These are phyloP conservation scores for Brachypodium distachyon DNA, from an alignment of 202 grass and related monocot genomes.

Conservation along the genomic window DNA sequence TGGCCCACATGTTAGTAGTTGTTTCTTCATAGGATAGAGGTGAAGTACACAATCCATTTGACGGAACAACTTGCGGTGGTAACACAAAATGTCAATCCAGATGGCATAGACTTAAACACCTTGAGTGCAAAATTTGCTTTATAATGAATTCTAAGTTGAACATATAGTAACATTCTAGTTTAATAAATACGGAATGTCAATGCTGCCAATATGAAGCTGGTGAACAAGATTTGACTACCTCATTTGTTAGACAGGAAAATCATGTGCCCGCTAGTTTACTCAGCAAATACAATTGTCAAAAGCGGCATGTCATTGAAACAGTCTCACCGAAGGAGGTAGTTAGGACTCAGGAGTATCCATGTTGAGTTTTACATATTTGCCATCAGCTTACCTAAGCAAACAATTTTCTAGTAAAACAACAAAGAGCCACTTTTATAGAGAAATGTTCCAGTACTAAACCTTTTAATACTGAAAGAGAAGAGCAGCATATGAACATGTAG, in stretches of 20 bases:
- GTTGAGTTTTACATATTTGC: neutral
- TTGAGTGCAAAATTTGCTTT: neutral
- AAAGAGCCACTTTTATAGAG: neutral
- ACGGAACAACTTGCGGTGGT: neutral
- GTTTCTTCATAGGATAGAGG: neutral
- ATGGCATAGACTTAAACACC: neutral
- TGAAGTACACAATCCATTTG: neutral
- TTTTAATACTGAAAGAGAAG: neutral
- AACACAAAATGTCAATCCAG: neutral
- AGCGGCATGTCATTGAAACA: neutral
- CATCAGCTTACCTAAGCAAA: neutral
- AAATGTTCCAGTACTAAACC: neutral
- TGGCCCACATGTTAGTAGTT: neutral
- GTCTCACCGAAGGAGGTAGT: neutral
- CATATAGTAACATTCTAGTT: neutral
- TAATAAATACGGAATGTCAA: neutral
- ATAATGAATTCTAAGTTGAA: neutral
- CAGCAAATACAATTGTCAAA: neutral
- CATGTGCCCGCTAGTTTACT: neutral
- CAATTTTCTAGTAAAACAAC: neutral
- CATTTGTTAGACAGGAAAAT: slow-evolving; percentile 1
- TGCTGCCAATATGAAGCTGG: neutral
- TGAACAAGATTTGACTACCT: slow-evolving; percentile 1
- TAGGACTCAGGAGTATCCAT: neutral
- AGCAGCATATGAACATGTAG: neutral